These are phyloP conservation scores for Scheffersomyces lignosus DNA, from an alignment of 805 yeast genomes.

Conservation along the genomic window DNA sequence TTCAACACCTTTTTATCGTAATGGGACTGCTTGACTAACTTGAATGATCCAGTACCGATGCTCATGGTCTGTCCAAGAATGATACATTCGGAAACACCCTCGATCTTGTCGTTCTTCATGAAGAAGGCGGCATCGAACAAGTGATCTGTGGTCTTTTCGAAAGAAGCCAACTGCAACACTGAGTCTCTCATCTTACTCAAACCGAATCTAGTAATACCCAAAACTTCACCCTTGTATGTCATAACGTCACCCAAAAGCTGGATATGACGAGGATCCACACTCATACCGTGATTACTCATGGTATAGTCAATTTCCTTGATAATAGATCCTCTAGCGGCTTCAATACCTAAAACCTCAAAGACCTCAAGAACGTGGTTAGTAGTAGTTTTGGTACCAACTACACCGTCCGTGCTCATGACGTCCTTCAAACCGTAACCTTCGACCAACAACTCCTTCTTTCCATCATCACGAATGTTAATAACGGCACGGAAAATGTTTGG, in stretches of 20 bases:
- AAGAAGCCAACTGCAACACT: constrained; percentile 93
- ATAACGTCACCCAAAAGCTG: constrained; percentile 96
- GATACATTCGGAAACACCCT: constrained; percentile 97
- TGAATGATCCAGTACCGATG: constrained; percentile 96
- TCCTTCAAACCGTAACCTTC: constrained; percentile 97
- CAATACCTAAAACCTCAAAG: constrained; percentile 88
- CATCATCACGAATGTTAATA: constrained; percentile 85
- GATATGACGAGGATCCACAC: constrained; percentile 99
- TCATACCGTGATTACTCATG: constrained; percentile 99
- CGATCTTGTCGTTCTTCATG: constrained; percentile 93
- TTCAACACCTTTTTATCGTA: constrained; percentile 43
- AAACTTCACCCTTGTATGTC: constrained; percentile 97
- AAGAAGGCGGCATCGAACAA: constrained; percentile 97
- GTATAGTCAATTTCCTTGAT: constrained; percentile 94
- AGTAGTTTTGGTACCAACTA: constrained; percentile 78
- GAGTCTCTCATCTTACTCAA: constrained; percentile 98
- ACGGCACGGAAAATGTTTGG: constrained; percentile 94
- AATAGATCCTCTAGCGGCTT: constrained; percentile 93
- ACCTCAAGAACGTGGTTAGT: constrained; percentile 95
- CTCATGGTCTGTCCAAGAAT: constrained; percentile 97
- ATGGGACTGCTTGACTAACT: constrained; percentile 64
- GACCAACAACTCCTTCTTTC: constrained; percentile 85
- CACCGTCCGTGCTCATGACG: constrained; percentile 98
- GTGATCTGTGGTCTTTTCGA: constrained; percentile 98
- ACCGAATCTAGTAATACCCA: constrained; percentile 98